Evolutionary conservation across 768 basidiomycete species (phyloP).

Genomic region (Leccinum boreale): DNA sequence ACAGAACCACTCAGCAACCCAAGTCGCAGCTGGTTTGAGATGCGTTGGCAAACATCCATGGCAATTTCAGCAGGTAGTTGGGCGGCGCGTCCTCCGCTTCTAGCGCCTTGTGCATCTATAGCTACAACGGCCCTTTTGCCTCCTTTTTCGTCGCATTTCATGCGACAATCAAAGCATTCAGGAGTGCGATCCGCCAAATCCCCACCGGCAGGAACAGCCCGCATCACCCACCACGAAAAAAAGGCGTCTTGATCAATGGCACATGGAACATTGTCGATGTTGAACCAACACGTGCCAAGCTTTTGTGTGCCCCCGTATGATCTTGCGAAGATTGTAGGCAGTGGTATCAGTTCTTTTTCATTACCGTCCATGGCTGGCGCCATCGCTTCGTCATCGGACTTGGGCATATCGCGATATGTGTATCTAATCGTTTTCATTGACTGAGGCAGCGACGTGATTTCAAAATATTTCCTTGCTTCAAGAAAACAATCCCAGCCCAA

Average conservation of each 20-base stretch:
- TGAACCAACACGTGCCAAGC: no score
- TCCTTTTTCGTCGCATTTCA: slow-evolving; percentile 41
- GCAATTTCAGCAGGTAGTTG: slow-evolving; percentile 42
- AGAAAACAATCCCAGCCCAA: not conserved
- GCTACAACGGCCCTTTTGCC: slow-evolving; percentile 17
- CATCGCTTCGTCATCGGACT: no score
- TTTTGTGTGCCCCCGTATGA: no score
- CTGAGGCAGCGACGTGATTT: not conserved
- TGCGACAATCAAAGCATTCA: slow-evolving; percentile 39
- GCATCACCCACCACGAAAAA: no score
- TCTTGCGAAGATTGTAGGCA: no score
- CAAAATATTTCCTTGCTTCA: not conserved
- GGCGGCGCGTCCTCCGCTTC: no score
- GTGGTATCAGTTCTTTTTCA: no score
- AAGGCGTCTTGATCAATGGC: no score
- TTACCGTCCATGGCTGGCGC: no score
- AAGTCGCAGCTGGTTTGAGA: not conserved
- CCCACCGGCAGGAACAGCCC: slow-evolving; percentile 75
- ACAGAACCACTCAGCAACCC: slow-evolving; percentile 3
- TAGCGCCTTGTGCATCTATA: no score
- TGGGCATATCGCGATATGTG: no score
- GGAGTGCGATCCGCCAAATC: slow-evolving; percentile 62
- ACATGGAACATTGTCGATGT: no score
- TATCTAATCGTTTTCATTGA: not conserved
- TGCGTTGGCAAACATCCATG: slow-evolving; percentile 67